Evolutionary conservation across 1,284 basidiomycete species (phyloP).

Genomic region (Ustilago loliicola): DNA sequence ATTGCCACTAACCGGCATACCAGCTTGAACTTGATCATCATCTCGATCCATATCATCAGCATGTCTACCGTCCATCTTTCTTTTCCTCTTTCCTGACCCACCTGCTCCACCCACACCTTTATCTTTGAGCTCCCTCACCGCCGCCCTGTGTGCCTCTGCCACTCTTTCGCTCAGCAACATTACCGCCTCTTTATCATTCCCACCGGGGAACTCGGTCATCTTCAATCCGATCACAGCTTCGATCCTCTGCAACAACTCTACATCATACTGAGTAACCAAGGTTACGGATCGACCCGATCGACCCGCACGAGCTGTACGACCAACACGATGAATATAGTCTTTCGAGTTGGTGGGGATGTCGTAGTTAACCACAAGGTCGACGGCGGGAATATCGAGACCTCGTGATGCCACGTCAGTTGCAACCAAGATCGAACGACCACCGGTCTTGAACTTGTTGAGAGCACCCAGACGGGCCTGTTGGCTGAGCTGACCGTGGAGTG

Average conservation of each 20-base stretch:
- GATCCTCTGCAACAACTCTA: slow-evolving; percentile 94
- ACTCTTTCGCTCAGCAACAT: slow-evolving; percentile 89
- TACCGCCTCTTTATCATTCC: slow-evolving; percentile 88
- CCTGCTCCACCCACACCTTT: slow-evolving; percentile 60
- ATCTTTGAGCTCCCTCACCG: slow-evolving; percentile 77
- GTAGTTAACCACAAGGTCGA: slow-evolving; percentile 97
- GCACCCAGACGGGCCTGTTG: slow-evolving; percentile 94
- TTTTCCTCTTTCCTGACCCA: slow-evolving; percentile 63
- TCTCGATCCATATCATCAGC: slow-evolving; percentile 68
- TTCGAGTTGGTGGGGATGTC: slow-evolving; percentile 98
- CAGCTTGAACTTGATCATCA: slow-evolving; percentile 64
- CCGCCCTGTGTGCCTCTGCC: slow-evolving; percentile 86
- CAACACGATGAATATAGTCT: slow-evolving; percentile 99
- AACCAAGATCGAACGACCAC: slow-evolving; percentile 89
- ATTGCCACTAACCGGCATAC: slow-evolving; percentile 39
- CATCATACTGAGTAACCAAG: slow-evolving; percentile 97
- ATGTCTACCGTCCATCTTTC: slow-evolving; percentile 47
- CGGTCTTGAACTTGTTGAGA: slow-evolving; percentile 95
- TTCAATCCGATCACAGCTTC: slow-evolving; percentile 85
- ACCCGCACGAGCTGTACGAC: slow-evolving; percentile 95
- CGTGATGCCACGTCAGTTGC: slow-evolving; percentile 95
- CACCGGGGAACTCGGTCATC: slow-evolving; percentile 84
- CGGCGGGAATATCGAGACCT: slow-evolving; percentile 95
- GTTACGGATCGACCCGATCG: slow-evolving; percentile 95
- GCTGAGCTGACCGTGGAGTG: slow-evolving; percentile 92